Base-by-base conservation (phyloP, 805 yeast species). In the Yarrowia hollandica region DNA sequence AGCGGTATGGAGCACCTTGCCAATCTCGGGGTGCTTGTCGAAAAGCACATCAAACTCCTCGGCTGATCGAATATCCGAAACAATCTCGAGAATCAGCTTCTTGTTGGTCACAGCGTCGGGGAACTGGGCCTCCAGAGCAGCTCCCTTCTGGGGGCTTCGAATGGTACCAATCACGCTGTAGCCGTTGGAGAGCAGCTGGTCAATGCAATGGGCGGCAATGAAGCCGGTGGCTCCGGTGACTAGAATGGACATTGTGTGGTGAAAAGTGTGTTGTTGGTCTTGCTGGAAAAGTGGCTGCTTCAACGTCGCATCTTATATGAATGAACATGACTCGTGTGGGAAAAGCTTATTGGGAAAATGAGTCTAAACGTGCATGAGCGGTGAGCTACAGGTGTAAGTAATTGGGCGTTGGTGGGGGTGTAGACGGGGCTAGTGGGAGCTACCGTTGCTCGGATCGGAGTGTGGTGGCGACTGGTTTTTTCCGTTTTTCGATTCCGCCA, bases 151-250 rank as follows among this genome's bases (percentile, higher is more conserved):
- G 26, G 65, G 64, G 50, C 73, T 68, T 59, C 84, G 69, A 3
- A 79, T 82, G 1, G 82, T 74, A n/a, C 81, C 83, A 37, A 79
- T 69, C 4, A 80, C 83, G 9, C 64, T 60, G 65, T 79, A 76
- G 7, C 73, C 75, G 26, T 69, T 68, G 34, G 69, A 68, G n/a
- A 80, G 64, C 60, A 80, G 74, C 12, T 34, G 46, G 19, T 64
- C 68, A 34, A 77, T 68, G 31, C 75, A 67, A 59, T 76, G 77
- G 63, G 75, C 75, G 41, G 79, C 81, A 61, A 78, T 75, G 63
- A 71, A 78, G 18, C 81, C 81, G 4, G 74, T 67, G 7, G 80
- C 79, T 3, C 81, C 81, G 11, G 80, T 71, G 15, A 77, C 74
- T 28, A 76, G 71, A 33, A 74, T 75, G 25, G 52, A 44, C 52